These are phyloP conservation scores for Colletotrichum orchidophilum DNA, from an alignment of 2,329 filamentous ascomycete genomes.

Conservation along the genomic window DNA sequence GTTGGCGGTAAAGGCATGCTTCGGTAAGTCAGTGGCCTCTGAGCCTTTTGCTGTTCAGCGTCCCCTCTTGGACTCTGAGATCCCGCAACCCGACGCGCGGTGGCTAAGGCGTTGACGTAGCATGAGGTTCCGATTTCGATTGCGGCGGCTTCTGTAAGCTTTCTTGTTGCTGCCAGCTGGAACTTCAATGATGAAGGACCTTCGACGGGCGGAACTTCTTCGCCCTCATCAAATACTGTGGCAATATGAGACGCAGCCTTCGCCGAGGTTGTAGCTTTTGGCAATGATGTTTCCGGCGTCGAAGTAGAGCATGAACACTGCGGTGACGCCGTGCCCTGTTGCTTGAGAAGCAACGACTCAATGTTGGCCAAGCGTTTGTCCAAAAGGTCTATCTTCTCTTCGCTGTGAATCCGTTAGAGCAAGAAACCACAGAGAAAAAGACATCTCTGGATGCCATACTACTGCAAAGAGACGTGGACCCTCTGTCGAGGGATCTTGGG, in stretches of 20 bases:
- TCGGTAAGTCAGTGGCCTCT: background rate
- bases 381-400: conserved; percentile 12
- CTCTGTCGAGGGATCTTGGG: conserved; percentile 13
- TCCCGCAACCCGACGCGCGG: background rate
- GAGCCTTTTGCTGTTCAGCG: background rate
- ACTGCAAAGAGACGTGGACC: conserved; percentile 3
- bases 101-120: background rate
- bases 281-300: background rate
- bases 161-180: background rate
- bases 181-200: background rate
- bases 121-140: background rate
- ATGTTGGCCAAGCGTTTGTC: conserved; percentile 1
- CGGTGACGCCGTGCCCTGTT: background rate
- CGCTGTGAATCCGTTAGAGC: background rate
- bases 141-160: background rate
- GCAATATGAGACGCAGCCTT: background rate
- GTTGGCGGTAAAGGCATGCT: conserved; percentile 3
- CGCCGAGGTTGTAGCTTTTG: background rate
- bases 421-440: background rate
- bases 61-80: background rate
- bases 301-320: background rate
- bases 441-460: background rate
- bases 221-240: background rate
- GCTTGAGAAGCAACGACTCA: background rate
- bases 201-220: background rate